Percentiles rank a stretch among this genome's conserved stretches.
These are phyloP conservation scores for Vitis rupestris DNA, from an alignment of 164 flowering plant genomes.

Conservation along the genomic window DNA sequence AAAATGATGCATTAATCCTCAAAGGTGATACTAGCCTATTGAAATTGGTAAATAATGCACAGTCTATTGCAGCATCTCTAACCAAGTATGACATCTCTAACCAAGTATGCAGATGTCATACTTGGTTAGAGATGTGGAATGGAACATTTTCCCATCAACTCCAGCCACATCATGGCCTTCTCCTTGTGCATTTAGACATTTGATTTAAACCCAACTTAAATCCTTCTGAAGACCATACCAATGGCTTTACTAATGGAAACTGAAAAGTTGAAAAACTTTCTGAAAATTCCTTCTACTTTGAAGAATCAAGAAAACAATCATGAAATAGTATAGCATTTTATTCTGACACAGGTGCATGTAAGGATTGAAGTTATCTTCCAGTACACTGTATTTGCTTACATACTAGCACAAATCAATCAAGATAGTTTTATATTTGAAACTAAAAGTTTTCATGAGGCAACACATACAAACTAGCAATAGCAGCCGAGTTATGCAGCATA, in stretches of 20 bases:
- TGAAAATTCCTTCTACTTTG: slow-evolving; percentile 1
- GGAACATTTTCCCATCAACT: too few species aligned
- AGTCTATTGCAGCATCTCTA: too few species aligned
- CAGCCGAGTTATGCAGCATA: background rate
- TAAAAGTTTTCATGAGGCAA: background rate
- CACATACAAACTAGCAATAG: background rate
- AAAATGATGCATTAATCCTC: too few species aligned
- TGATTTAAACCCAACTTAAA: too few species aligned
- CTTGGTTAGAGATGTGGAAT: too few species aligned
- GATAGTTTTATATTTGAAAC: background rate
- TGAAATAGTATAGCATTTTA: background rate
- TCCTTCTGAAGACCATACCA: slow-evolving; percentile 40
- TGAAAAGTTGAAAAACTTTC: slow-evolving; percentile 28
- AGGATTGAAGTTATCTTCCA: background rate
- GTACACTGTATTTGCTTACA: too few species aligned
- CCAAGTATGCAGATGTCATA: too few species aligned
- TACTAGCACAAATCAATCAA: background rate
- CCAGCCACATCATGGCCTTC: too few species aligned
- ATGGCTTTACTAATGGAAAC: slow-evolving; percentile 82
- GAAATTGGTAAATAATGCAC: too few species aligned
- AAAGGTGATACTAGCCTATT: too few species aligned
- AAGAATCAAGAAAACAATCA: background rate
- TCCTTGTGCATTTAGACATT: too few species aligned
- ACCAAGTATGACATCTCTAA: too few species aligned
- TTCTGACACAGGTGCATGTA: background rate